Evolutionary conservation across 2,329 filamentous ascomycete genomes (phyloP).

Genomic region (Arthrinium phaeospermum): DNA sequence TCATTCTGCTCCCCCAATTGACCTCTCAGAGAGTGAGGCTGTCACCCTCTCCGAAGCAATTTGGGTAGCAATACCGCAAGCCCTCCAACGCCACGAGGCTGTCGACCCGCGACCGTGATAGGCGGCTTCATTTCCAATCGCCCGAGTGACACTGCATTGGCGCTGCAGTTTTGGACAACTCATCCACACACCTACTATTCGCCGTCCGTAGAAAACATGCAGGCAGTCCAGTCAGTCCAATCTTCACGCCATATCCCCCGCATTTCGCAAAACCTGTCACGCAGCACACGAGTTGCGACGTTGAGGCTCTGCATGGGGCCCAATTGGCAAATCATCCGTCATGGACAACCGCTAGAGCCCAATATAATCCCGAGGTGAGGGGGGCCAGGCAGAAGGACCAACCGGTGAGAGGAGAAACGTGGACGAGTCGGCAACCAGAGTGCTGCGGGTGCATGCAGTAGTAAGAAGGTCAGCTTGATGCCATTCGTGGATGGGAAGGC

Average conservation of each 20-base stretch:
- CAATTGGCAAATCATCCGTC: background rate
- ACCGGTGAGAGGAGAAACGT: background rate
- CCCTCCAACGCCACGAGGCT: background rate
- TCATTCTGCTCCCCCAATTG: background rate
- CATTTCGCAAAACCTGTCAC: background rate
- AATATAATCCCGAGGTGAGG: background rate
- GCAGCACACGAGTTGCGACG: background rate
- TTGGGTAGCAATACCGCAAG: conserved; percentile 13
- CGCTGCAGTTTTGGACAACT: background rate
- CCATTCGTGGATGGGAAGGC: background rate
- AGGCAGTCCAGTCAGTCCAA: background rate
- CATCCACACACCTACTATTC: background rate
- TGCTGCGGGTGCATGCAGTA: background rate
- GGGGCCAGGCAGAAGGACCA: background rate
- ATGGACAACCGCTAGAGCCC: background rate
- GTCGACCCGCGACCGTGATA: background rate
- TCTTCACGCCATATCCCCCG: background rate
- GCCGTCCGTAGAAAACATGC: background rate
- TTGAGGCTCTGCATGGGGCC: background rate
- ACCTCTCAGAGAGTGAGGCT: background rate
- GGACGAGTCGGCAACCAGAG: background rate
- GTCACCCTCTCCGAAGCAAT: background rate
- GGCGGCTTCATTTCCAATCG: background rate
- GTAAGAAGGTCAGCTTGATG: background rate
- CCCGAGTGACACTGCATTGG: background rate